Evolutionary conservation across 2,329 filamentous ascomycete species (phyloP), one percentile per base, ranked within the genome.

Genomic region (Alternaria atra): DNA sequence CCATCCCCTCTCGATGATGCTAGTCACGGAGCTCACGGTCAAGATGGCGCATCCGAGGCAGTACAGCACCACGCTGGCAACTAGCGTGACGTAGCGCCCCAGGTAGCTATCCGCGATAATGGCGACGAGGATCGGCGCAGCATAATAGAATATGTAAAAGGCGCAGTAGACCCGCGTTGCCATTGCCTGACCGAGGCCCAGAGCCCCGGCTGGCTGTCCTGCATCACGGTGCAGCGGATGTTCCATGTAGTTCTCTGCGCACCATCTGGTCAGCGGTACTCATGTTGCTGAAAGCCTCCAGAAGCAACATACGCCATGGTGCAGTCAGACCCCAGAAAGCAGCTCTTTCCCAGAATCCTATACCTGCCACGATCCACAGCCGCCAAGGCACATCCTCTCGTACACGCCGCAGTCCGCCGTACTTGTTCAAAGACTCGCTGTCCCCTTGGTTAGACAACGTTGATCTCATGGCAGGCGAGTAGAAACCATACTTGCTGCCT

Each of bases 81-180:
- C 12, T 72, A 78, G 25, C 66, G 73, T 50, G 29, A 35, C 46
- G 47, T 76, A 78, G n/a, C 78, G 70, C 12, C 77, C 78, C 23
- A 78, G 59, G 58, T 68, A 77, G 5, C 60, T 64, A 65, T 80
- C 79, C 13, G 73, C 70, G 10, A 80, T 1, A 47, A 79, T 62
- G 2, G 72, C 75, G 37, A 76, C 70, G 5, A 66, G 54, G 17
- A 79, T 44, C 1, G 77, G 66, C n/a, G 68, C 62, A 7, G 69
- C 30, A 48, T 64, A 71, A 9, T 30, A 42, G 29, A 65, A 61
- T 7, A 61, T 27, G 20, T 63, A 61, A 40, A 69, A 71, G 10
- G 55, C 58, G 52, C 59, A 65, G 29, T 56, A 58, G 15, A 69
- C 64, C 25, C 47, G 67, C 17, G 68, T 69, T 12, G 68, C 68